phyloP scores from a whole-genome alignment of 139 green algal genomes.

The Tetradesmus lagerheimii region DNA sequence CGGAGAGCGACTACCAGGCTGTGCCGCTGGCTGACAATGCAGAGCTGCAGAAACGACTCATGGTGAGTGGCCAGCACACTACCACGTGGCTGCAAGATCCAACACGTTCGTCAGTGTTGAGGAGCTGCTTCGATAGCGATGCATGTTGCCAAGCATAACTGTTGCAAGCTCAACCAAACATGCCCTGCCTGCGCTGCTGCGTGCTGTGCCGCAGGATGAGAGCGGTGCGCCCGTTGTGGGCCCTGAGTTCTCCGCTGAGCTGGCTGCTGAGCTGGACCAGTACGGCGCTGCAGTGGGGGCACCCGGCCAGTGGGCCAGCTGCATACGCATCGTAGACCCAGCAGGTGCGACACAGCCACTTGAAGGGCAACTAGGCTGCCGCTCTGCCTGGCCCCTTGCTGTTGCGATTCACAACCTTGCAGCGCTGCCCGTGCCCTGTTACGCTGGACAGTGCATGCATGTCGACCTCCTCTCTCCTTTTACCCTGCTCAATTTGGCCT shows the following conservation, averaged over 20 bases:
- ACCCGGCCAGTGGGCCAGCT: constrained; percentile 90
- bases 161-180: background rate
- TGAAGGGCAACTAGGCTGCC: background rate
- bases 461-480: too few species aligned
- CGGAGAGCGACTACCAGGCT: constrained; percentile 86
- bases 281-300: constrained; percentile 80
- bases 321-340: constrained; percentile 91
- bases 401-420: too few species aligned
- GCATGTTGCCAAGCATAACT: too few species aligned
- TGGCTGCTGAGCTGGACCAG: constrained; percentile 82
- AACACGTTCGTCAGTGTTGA: too few species aligned
- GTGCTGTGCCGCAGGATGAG: constrained; percentile 34
- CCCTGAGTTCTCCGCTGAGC: constrained; percentile 82
- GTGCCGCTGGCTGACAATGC: constrained; percentile 73
- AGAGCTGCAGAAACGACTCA: constrained; percentile 59
- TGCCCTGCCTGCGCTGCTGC: background rate
- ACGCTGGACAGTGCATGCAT: too few species aligned
- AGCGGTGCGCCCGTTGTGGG: constrained; percentile 55
- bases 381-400: too few species aligned
- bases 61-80: background rate
- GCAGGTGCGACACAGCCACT: constrained; percentile 53
- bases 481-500: background rate
- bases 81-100: too few species aligned
- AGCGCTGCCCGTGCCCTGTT: background rate
- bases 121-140: background rate